phyloP scores from a whole-genome alignment of 2,329 filamentous ascomycete species.

The Calonectria fujianensis region DNA sequence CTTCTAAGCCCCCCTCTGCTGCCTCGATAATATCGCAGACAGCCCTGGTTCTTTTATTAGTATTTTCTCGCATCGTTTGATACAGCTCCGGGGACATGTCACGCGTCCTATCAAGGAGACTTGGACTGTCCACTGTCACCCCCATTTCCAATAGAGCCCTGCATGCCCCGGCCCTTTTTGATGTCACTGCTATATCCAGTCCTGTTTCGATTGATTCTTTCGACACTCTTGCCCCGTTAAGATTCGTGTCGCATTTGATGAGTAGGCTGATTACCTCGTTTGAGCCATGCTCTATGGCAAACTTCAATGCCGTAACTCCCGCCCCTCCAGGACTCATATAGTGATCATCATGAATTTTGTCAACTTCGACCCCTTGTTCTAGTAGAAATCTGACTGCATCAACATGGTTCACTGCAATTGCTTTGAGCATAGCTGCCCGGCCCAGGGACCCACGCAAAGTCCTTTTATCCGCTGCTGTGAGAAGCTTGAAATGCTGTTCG shows the following conservation, averaged over 20 bases:
- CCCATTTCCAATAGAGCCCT: not conserved
- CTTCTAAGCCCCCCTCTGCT: not conserved
- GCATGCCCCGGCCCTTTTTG: not conserved
- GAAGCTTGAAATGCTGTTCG: not conserved
- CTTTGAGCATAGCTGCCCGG: not conserved
- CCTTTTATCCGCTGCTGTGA: not conserved
- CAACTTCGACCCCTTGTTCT: not conserved
- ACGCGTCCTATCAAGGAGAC: not conserved
- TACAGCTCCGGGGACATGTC: not conserved
- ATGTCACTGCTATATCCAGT: too few species aligned
- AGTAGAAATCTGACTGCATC: not conserved
- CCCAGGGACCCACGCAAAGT: not conserved
- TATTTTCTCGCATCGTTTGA: not conserved
- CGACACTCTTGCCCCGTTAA: not conserved
- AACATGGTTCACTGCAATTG: not conserved
- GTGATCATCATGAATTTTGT: not conserved
- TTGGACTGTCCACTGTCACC: not conserved
- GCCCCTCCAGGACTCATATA: accelerated
- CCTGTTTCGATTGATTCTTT: not conserved
- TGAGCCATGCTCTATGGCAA: not conserved
- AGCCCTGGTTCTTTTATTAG: not conserved
- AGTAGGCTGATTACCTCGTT: not conserved
- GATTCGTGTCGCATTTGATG: not conserved
- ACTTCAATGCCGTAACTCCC: not conserved
- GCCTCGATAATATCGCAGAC: not conserved